phyloP scores from a whole-genome alignment of 192 early-diverging fungal genomes.

The Gonapodya sp. region DNA sequence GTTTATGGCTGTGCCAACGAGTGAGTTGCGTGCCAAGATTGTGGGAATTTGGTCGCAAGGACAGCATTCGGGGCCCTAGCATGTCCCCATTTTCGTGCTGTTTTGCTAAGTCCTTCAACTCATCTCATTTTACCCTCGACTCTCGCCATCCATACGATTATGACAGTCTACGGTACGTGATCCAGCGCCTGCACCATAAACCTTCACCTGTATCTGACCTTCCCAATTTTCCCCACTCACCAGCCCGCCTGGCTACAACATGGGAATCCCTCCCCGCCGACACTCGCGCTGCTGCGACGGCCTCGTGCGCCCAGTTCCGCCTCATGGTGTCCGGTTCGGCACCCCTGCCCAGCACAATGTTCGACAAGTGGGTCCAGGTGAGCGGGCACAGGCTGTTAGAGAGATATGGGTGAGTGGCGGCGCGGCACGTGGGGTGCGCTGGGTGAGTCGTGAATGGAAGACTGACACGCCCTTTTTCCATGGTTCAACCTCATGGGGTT shows the following conservation, averaged over 20 bases:
- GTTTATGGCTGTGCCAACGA: constrained; percentile 86
- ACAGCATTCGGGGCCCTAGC: too few species aligned
- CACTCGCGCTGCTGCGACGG: constrained; percentile 28
- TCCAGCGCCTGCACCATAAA: neutral
- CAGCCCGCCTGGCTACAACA: constrained; percentile 51
- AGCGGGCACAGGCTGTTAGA: constrained; percentile 65
- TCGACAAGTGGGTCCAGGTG: constrained; percentile 56
- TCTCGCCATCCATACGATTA: too few species aligned
- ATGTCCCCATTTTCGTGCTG: neutral
- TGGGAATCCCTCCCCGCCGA: constrained; percentile 34
- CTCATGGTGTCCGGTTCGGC: constrained; percentile 72
- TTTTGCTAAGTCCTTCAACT: neutral
- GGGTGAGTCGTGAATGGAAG: neutral
- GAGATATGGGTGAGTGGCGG: constrained; percentile 25
- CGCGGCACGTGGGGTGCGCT: too few species aligned
- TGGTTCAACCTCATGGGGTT: neutral
- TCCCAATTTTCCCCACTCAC: neutral
- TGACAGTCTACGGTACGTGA: too few species aligned
- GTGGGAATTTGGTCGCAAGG: too few species aligned
- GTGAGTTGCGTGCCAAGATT: too few species aligned
- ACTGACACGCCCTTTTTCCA: too few species aligned
- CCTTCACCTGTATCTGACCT: neutral
- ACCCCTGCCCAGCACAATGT: constrained; percentile 61
- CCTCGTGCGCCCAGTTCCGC: constrained; percentile 52
- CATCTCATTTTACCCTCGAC: neutral